Percentiles rank a stretch among this genome's conserved stretches.
Evolutionary conservation across 768 basidiomycete genomes (phyloP).

Genomic region (Mycena belliarum): DNA sequence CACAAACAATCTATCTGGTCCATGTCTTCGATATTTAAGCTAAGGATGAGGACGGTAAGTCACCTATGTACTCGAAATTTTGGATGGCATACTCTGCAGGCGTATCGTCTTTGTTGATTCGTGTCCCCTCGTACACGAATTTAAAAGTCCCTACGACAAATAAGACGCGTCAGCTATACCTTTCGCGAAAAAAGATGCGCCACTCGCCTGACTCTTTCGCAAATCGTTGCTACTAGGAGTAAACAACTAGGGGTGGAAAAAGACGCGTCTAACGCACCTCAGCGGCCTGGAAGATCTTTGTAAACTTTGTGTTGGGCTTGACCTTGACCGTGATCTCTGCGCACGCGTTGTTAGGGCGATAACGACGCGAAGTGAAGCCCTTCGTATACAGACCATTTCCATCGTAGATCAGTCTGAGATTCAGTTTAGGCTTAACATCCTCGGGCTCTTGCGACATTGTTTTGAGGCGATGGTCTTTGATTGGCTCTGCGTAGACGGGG

Average conservation of each 20-base stretch:
- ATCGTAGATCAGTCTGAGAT: slow-evolving; percentile 57
- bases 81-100: slow-evolving; percentile 48
- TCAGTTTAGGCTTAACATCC: slow-evolving; percentile 73
- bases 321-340: slow-evolving; percentile 70
- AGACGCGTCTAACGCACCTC: slow-evolving; percentile 45
- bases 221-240: slow-evolving; percentile 48
- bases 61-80: neutral
- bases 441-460: slow-evolving; percentile 49
- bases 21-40: slow-evolving; percentile 59
- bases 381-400: slow-evolving; percentile 45
- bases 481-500: neutral
- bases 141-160: slow-evolving; percentile 55
- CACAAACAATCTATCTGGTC: slow-evolving; percentile 53
- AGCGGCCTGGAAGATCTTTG: slow-evolving; percentile 67
- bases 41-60: slow-evolving; percentile 25
- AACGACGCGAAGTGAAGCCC: neutral
- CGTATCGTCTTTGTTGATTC: slow-evolving; percentile 50
- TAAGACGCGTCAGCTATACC: neutral
- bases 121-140: slow-evolving; percentile 57
- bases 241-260: neutral
- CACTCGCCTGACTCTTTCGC: slow-evolving; percentile 53
- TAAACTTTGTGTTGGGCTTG: slow-evolving; percentile 60
- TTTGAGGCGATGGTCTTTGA: neutral
- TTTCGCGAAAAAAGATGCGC: neutral
- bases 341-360: neutral